A percentile compares a stretch with the other conserved stretches of the same genome.
phyloP scores from a whole-genome alignment of 208 protist species.

The Leishmania martiniquensis region DNA sequence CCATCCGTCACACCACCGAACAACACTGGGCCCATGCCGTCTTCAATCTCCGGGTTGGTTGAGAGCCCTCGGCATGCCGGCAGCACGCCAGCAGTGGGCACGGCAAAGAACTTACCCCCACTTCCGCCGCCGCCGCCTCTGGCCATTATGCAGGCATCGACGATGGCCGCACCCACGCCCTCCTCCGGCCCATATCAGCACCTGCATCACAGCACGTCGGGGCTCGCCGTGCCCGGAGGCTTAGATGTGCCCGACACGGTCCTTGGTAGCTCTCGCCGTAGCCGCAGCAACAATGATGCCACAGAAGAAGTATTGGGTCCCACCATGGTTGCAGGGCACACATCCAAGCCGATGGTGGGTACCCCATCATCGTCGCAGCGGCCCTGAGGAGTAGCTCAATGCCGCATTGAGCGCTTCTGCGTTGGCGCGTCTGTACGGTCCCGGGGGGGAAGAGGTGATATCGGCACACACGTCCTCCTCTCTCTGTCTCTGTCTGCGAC shows the following conservation, averaged over 20 bases:
- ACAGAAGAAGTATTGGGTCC: constrained; percentile 38
- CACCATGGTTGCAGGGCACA: constrained; percentile 66
- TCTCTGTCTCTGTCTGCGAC: not conserved
- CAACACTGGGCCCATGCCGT: not conserved
- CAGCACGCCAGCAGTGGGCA: not conserved
- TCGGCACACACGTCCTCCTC: not conserved
- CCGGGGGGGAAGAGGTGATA: not conserved
- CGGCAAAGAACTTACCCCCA: not conserved
- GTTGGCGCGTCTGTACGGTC: not conserved
- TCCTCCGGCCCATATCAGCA: constrained; percentile 52
- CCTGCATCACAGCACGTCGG: constrained; percentile 36
- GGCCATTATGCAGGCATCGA: constrained; percentile 8
- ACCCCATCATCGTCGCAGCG: constrained; percentile 22
- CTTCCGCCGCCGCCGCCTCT: constrained; percentile 20
- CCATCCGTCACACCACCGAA: not conserved
- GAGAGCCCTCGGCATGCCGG: constrained; percentile 21
- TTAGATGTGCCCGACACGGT: not conserved
- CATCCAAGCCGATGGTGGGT: constrained; percentile 69
- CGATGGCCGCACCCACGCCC: not conserved
- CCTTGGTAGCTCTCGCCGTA: not conserved
- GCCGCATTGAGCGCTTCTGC: not conserved
- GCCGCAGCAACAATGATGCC: constrained; percentile 2
- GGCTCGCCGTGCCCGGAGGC: not conserved
- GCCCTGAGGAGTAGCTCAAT: not conserved
- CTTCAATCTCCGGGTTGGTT: not conserved